Conservation (phyloP, 2,329 filamentous ascomycete genomes). For the Acrocalymma vagum region DNA sequence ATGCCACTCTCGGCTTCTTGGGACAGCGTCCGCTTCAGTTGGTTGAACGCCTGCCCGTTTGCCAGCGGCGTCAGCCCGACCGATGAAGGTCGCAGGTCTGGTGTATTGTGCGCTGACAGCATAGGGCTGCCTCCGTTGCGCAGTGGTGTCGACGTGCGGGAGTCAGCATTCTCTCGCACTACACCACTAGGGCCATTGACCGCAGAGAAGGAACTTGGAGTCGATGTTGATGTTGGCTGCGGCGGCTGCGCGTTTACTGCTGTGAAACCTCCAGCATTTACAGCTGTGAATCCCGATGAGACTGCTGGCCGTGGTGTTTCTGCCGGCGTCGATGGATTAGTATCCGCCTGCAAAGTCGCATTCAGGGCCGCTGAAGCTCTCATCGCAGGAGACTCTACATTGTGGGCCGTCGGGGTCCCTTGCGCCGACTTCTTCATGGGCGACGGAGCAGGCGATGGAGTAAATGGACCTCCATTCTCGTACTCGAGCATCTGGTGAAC, state of each 20-base stretch:
- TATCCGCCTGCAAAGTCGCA: slow-evolving; percentile 58
- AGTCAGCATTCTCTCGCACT: slow-evolving; percentile 62
- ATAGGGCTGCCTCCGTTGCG: slow-evolving; percentile 70
- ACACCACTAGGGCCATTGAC: slow-evolving; percentile 63
- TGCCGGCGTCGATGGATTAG: slow-evolving; percentile 43
- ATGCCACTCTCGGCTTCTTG: slow-evolving; percentile 64
- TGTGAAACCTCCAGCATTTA: slow-evolving; percentile 71
- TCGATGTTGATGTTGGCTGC: slow-evolving; percentile 29
- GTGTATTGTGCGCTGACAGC: slow-evolving; percentile 70
- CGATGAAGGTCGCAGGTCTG: slow-evolving; percentile 67
- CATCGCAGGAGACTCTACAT: slow-evolving; percentile 73
- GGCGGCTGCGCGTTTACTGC: slow-evolving; percentile 66
- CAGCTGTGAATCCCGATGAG: slow-evolving; percentile 73
- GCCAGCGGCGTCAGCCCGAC: slow-evolving; percentile 55
- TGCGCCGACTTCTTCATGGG: slow-evolving; percentile 70
- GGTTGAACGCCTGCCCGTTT: slow-evolving; percentile 62
- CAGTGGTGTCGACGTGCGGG: slow-evolving; percentile 66
- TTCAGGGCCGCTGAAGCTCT: slow-evolving; percentile 65
- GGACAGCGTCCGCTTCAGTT: slow-evolving; percentile 77
- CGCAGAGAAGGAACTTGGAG: slow-evolving; percentile 60
- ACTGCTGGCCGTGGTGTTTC: slow-evolving; percentile 68
- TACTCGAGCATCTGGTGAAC: slow-evolving; percentile 96
- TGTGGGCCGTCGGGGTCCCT: slow-evolving; percentile 58
- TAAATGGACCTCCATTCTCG: slow-evolving; percentile 91
- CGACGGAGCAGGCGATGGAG: slow-evolving; percentile 76